A percentile compares a stretch with the other conserved stretches of the same genome.
Conservation (phyloP, 495 filamentous ascomycete genomes). For the Tuber melanosporum region DNA sequence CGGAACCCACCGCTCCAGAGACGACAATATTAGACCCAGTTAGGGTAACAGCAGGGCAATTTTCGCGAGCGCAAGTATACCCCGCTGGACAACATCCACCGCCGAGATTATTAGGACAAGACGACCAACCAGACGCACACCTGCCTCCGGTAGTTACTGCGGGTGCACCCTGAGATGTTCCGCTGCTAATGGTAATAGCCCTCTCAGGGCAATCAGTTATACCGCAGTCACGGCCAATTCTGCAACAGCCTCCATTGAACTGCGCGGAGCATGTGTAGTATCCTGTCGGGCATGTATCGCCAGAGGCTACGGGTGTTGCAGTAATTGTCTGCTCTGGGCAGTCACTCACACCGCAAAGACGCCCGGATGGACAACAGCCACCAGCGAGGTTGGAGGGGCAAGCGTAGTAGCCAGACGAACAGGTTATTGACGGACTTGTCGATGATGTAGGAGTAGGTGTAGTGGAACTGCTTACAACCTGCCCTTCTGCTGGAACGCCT, state of each 20-base stretch:
- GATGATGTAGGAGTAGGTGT: conserved; percentile 43
- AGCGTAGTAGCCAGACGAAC: conserved; percentile 55
- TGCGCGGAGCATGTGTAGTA: conserved; percentile 64
- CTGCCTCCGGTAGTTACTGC: conserved; percentile 33
- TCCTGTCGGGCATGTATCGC: conserved; percentile 55
- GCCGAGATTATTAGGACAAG: conserved; percentile 57
- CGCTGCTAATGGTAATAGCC: conserved; percentile 59
- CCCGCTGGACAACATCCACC: conserved; percentile 77
- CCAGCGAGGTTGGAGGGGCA: conserved; percentile 50
- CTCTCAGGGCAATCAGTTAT: conserved; percentile 58
- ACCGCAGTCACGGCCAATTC: conserved; percentile 72
- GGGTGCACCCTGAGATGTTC: conserved; percentile 51
- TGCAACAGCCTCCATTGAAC: conserved; percentile 64
- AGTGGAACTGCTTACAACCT: conserved; percentile 8
- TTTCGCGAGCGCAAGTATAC: conserved; percentile 61
- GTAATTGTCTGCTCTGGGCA: conserved; percentile 44
- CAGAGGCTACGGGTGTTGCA: conserved; percentile 37
- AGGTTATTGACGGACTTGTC: conserved; percentile 42
- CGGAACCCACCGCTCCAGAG: conserved; percentile 22
- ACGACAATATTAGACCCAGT: conserved; percentile 11
- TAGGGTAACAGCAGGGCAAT: conserved; percentile 49
- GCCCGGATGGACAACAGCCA: conserved; percentile 51
- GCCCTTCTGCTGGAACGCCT: not conserved
- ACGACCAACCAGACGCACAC: conserved; percentile 74
- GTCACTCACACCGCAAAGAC: conserved; percentile 41